Base-by-base conservation (phyloP, 2,329 filamentous ascomycete genomes). In the Ophiostoma ips region DNA sequence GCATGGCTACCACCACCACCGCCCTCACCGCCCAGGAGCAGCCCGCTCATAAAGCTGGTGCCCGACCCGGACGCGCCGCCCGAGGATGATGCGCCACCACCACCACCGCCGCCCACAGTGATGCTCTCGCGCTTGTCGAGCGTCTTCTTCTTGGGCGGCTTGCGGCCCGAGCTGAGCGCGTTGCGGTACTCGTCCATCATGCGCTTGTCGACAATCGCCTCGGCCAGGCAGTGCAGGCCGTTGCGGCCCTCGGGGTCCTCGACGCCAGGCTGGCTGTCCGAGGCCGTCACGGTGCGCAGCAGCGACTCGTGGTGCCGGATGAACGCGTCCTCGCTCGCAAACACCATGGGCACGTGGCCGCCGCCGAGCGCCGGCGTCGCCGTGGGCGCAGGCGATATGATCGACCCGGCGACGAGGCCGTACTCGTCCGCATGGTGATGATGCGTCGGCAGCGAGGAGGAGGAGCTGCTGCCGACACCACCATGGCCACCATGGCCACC, bases 201-300 rank as follows among this genome's bases (percentile, higher is more conserved):
- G 4, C 62, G 60, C 31, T 61, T 50, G 55, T 68, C 68, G 1
- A 77, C 61, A n/a, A 69, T 68, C 7, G 71, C 73, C 52, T 71
- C 69, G 2, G 75, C 75, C n/a, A 79, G 68, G 53, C 73, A 77
- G 55, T 79, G 76, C 15, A 79, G 64, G 9, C 70, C 75, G 53
- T 79, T 79, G 19, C 73, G 70, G 5, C 76, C 75, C 5, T 68
- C 59, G 1, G 60, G 36, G 54, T 74, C 70, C 54, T 72, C 69
- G 15, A 59, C 49, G 7, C 48, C 55, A 0, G 66, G 60, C 38
- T 65, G 58, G 15, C 55, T 58, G 45, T 61, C 56, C 3, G 65
- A 64, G 2, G 59, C 60, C 8, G 59, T 61, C 24, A 72, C 62
- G 28, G 66, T 60, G 18, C 57, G 59, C 34, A 71, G 53, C 5